A percentile compares a stretch with the other conserved stretches of the same genome.
Evolutionary conservation across 176 grass and related monocot genomes (phyloP).

Genomic region (Bromus sterilis): DNA sequence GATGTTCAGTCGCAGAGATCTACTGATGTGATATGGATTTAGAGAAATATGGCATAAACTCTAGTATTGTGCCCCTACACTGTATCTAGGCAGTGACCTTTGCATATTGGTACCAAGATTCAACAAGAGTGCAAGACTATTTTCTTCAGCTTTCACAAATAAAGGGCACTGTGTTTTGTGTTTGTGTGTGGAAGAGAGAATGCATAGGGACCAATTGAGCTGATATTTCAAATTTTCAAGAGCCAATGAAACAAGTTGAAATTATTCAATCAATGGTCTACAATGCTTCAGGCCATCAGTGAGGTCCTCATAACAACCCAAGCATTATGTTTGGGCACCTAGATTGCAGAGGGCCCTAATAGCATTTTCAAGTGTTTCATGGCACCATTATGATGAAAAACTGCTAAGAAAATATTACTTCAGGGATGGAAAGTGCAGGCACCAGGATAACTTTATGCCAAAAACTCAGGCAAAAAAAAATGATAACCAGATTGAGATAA

Average conservation of each 20-base stretch:
- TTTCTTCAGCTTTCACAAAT: conserved; percentile 8
- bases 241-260: background rate
- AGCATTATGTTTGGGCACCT: background rate
- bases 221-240: background rate
- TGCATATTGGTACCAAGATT: background rate
- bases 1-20: background rate
- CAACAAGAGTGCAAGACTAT: background rate
- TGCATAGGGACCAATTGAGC: background rate
- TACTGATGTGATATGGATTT: background rate
- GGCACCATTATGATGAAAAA: background rate
- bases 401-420: background rate
- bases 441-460: background rate
- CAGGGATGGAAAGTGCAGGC: background rate
- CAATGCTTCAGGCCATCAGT: background rate
- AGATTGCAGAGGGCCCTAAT: background rate
- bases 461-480: conserved; percentile 1
- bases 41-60: background rate
- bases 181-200: background rate
- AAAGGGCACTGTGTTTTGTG: background rate
- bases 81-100: background rate
- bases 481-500: background rate
- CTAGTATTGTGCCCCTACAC: too few species aligned
- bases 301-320: background rate
- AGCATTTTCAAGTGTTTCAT: background rate
- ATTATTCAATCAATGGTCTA: background rate